phyloP scores from a whole-genome alignment of 1,284 basidiomycete genomes.

The Austropuccinia psidii region DNA sequence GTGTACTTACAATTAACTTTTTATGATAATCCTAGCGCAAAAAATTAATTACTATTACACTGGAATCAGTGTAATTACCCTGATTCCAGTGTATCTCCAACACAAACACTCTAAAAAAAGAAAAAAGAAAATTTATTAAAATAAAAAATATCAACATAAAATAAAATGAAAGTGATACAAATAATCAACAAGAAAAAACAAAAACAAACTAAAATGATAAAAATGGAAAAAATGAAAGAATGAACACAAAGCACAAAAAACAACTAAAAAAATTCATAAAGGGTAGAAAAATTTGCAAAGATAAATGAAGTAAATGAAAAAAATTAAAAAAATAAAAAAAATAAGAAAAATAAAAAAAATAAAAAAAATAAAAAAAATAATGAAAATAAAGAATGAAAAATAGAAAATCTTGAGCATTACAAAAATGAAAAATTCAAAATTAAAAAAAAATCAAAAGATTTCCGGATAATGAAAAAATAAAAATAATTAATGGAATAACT shows the following conservation, averaged over 20 bases:
- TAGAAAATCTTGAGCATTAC: background rate
- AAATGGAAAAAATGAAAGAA: background rate
- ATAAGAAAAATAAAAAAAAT: background rate
- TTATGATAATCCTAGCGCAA: too few relatives aligned
- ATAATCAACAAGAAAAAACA: background rate
- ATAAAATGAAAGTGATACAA: background rate
- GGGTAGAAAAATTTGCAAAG: background rate
- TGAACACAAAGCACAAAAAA: background rate
- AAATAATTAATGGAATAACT: background rate
- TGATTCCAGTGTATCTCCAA: too few relatives aligned
- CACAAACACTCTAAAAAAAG: too few relatives aligned
- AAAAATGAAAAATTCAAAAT: background rate
- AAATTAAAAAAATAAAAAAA: background rate
- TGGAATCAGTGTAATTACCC: too few relatives aligned
- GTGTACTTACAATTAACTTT: too few relatives aligned
- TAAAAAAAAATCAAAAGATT: background rate
- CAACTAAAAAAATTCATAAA: background rate
- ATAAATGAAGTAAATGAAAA: background rate
- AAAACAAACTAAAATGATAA: background rate
- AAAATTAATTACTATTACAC: too few relatives aligned
- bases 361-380: background rate
- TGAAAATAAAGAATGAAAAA: background rate
- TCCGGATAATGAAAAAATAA: background rate
- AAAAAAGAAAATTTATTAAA: background rate
- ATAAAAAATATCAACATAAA: background rate